Evolutionary conservation across 495 filamentous ascomycete species (phyloP).

Genomic region (Xylaria nigripes): DNA sequence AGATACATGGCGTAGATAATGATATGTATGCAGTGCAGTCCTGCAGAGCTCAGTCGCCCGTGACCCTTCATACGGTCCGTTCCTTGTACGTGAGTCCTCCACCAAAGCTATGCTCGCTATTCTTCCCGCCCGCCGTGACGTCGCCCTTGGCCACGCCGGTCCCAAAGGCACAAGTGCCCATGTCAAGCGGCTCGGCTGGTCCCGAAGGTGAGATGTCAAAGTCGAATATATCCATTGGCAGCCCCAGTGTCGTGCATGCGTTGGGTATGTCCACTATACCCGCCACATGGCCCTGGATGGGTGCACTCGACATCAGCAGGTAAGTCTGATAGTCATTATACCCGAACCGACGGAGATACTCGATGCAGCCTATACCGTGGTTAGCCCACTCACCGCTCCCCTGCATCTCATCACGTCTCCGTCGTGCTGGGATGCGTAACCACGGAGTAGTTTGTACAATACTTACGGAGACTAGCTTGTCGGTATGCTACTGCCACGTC

Average conservation of each 20-base stretch:
- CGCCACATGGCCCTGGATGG: constrained; percentile 88
- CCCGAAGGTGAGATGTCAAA: constrained; percentile 77
- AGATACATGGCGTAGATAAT: too few species aligned
- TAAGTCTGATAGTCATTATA: constrained; percentile 77
- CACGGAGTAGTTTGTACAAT: constrained; percentile 59
- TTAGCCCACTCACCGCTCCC: not conserved
- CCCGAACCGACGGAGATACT: constrained; percentile 80
- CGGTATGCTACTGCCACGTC: constrained; percentile 90
- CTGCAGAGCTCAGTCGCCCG: not conserved
- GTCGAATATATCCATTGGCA: constrained; percentile 95
- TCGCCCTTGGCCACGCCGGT: constrained; percentile 40
- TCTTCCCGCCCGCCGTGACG: constrained; percentile 35
- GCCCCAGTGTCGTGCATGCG: constrained; percentile 80
- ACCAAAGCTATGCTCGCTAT: constrained; percentile 41
- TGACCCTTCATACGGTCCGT: not conserved
- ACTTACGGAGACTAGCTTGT: constrained; percentile 68
- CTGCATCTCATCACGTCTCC: not conserved
- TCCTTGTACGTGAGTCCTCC: constrained; percentile 44
- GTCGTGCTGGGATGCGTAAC: not conserved
- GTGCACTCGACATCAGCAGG: constrained; percentile 78
- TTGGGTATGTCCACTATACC: constrained; percentile 81
- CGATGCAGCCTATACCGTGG: constrained; percentile 44
- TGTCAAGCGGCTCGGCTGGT: constrained; percentile 53
- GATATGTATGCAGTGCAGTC: too few species aligned
- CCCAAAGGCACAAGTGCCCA: constrained; percentile 71